Evolutionary conservation across 73 alveolate species (phyloP).

Genomic region (Paramecium biaurelia): DNA sequence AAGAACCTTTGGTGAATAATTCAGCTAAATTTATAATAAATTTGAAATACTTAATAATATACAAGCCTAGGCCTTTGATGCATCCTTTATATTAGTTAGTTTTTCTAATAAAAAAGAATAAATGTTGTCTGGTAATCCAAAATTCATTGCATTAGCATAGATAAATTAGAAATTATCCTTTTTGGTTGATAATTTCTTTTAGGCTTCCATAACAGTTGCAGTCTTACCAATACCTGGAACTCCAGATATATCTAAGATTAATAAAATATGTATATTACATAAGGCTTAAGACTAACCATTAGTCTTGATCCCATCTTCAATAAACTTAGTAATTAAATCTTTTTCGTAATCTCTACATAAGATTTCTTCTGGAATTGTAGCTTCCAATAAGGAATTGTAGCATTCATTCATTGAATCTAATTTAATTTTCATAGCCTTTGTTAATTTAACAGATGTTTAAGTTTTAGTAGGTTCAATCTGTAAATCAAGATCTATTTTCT

Average conservation of each 20-base stretch:
- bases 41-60: not conserved
- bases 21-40: conserved; percentile 3
- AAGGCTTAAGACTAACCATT: conserved; percentile 68
- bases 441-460: not conserved
- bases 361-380: conserved; percentile 71
- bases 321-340: conserved; percentile 66
- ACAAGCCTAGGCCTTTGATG: conserved; percentile 7
- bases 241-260: conserved; percentile 67
- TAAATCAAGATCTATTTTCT: not conserved
- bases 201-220: conserved; percentile 65
- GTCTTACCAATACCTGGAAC: conserved; percentile 80
- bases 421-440: not conserved
- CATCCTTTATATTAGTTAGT: conserved; percentile 64
- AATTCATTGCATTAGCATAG: conserved; percentile 65
- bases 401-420: not conserved
- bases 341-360: conserved; percentile 85
- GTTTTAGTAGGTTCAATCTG: not conserved
- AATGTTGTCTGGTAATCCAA: conserved; percentile 59
- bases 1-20: conserved; percentile 34
- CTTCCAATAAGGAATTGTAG: conserved; percentile 13
- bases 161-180: conserved; percentile 46
- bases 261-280: conserved; percentile 10
- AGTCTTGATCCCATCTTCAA: conserved; percentile 64
- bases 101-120: conserved; percentile 60
- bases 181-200: conserved; percentile 7